These are phyloP conservation scores for Alternaria alternata DNA, from an alignment of 2,329 filamentous ascomycete species.

Conservation along the genomic window DNA sequence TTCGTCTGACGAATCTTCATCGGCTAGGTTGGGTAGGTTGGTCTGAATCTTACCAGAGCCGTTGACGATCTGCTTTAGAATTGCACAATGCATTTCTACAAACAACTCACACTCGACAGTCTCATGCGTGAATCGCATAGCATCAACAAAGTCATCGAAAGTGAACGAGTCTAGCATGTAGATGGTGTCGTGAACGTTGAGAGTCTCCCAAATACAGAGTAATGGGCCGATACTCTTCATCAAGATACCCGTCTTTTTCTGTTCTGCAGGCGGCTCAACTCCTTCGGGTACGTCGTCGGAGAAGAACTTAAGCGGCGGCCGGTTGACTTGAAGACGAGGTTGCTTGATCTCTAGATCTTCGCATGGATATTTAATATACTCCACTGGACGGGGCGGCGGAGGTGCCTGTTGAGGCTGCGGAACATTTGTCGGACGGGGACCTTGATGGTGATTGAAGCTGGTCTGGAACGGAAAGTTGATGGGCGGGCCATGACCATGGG, in stretches of 20 bases:
- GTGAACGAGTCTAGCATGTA: constrained; percentile 96
- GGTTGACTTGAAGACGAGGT: constrained; percentile 66
- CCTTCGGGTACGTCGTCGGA: constrained; percentile 65
- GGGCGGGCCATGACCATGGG: constrained; percentile 28
- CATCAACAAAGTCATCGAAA: constrained; percentile 93
- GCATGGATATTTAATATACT: constrained; percentile 89
- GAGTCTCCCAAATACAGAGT: constrained; percentile 92
- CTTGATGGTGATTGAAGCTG: constrained; percentile 56
- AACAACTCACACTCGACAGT: constrained; percentile 83
- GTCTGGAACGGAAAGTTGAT: constrained; percentile 39
- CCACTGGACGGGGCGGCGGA: constrained; percentile 53
- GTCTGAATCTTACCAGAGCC: constrained; percentile 82
- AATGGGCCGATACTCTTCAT: constrained; percentile 88
- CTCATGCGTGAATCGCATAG: constrained; percentile 78
- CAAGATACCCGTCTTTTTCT: constrained; percentile 64
- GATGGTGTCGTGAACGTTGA: constrained; percentile 97
- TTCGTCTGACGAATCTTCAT: constrained; percentile 56
- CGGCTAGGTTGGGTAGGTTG: constrained; percentile 73
- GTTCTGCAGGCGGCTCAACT: constrained; percentile 46
- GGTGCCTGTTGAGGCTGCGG: constrained; percentile 60
- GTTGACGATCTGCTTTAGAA: constrained; percentile 85
- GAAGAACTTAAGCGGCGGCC: constrained; percentile 81
- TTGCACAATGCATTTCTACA: constrained; percentile 88
- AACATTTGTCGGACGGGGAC: constrained; percentile 47
- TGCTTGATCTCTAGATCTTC: constrained; percentile 87